phyloP scores from a whole-genome alignment of 306 rosid species.

The Lotus japonicus region DNA sequence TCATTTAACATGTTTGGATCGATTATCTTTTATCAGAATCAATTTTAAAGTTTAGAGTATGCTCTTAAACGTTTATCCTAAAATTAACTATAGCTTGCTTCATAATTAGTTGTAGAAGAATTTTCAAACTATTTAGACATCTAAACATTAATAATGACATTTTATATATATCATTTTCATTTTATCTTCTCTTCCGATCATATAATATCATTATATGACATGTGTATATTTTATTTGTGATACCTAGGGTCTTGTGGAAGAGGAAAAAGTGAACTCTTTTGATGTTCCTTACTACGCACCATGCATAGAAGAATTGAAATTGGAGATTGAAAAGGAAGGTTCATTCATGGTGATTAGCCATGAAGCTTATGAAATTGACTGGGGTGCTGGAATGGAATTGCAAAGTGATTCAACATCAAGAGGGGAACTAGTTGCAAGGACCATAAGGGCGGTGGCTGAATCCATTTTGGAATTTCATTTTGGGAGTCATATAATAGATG shows the following conservation, averaged over 20 bases:
- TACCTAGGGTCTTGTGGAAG: conserved; percentile 36
- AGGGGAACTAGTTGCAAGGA: conserved; percentile 19
- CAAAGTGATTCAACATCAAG: not conserved
- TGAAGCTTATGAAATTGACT: conserved; percentile 38
- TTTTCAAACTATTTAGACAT: too few species aligned
- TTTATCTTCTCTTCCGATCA: too few species aligned
- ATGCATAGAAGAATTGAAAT: conserved; percentile 42
- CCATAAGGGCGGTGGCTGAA: conserved; percentile 61
- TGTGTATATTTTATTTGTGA: not conserved
- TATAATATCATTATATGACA: too few species aligned
- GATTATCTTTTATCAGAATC: too few species aligned
- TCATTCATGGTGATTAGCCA: conserved; percentile 42
- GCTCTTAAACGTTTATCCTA: too few species aligned
- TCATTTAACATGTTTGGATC: too few species aligned
- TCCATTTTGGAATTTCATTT: conserved; percentile 61
- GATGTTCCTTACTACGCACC: conserved; percentile 77
- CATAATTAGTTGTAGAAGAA: too few species aligned
- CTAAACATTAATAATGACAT: too few species aligned
- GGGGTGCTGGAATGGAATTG: conserved; percentile 43
- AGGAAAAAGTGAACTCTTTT: conserved; percentile 58
- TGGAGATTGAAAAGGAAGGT: conserved; percentile 48
- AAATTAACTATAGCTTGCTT: too few species aligned
- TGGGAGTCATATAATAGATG: conserved; percentile 49
- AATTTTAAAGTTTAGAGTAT: too few species aligned
- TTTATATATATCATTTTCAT: too few species aligned